Evolutionary conservation across 768 basidiomycete genomes (phyloP), one percentile per base, ranked within the genome.

Genomic region (Trametes cubensis): DNA sequence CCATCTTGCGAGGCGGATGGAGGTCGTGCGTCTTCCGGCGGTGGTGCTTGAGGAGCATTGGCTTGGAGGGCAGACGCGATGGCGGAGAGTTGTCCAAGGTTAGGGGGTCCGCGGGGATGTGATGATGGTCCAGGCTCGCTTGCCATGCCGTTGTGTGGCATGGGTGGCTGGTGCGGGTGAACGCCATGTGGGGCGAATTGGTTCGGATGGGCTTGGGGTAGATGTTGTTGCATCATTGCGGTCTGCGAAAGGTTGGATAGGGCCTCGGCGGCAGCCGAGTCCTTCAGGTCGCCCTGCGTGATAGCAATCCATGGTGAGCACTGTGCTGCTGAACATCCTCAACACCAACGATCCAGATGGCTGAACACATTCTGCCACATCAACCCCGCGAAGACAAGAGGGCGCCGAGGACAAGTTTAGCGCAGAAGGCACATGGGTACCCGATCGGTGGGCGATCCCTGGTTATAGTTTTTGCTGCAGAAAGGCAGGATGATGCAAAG

Each of bases 191-290:
- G 65, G 2, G 68, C 62, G 30, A 65, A 60, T 25, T 67, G 67
- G 42, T 62, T 60, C 3, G 69, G 61, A 18, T 62, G 62, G 11
- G 42, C 21, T 39, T 59, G 61, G 14, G 61, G 62, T 8, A 53
- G 25, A 14, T 63, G 62, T 20, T 63, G 62, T 47, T 58, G 56
- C 44, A 49, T n/a, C 60, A 77, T 73, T 7, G 78, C 74, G 21
- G 76, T 71, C 69, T 82, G 82, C 2, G 83, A 75, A 50, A 85
- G 80, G 47, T 83, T 83, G 11, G 83, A 83, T 3, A 84, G 76
- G 1, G 82, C 79, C 62, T 87, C 84, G 6, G 85, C 81, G 2
- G 86, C 84, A 53, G 87, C 85, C 0, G 71, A 70, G 68, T 86
- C 85, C 63, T 85, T 84, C 61, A 79, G 75, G 61, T 80, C 81